These are phyloP conservation scores for Colletotrichum graminicola DNA, from an alignment of 2,329 filamentous ascomycete species.

Conservation along the genomic window DNA sequence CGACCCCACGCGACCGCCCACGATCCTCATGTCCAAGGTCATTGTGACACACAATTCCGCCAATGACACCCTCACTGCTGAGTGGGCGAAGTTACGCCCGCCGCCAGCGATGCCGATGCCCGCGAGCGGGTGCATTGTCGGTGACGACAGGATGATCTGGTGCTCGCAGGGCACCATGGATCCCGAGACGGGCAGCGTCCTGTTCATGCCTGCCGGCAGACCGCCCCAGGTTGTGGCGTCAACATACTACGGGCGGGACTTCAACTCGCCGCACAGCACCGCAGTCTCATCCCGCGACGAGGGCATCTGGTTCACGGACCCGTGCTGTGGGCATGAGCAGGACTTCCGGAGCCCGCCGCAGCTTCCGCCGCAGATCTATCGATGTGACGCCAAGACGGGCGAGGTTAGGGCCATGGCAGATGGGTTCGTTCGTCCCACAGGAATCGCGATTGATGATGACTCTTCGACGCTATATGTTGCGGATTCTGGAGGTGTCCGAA, in stretches of 20 bases:
- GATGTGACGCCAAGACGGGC: conserved; percentile 55
- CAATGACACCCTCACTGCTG: conserved; percentile 49
- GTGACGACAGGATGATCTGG: conserved; percentile 56
- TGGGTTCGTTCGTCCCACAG: conserved; percentile 58
- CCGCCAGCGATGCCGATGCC: conserved; percentile 60
- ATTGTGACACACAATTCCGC: conserved; percentile 47
- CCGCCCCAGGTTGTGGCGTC: conserved; percentile 54
- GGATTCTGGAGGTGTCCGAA: conserved; percentile 49
- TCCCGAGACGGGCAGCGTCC: conserved; percentile 34
- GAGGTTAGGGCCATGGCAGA: conserved; percentile 62
- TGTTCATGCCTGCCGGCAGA: conserved; percentile 36
- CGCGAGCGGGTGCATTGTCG: conserved; percentile 54
- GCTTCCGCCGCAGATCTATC: conserved; percentile 62
- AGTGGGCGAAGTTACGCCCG: conserved; percentile 58
- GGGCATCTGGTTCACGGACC: conserved; percentile 64
- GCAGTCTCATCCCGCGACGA: conserved; percentile 52
- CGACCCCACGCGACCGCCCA: conserved; percentile 53
- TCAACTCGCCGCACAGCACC: conserved; percentile 62
- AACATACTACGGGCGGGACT: conserved; percentile 58
- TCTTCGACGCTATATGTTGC: conserved; percentile 58
- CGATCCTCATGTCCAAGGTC: conserved; percentile 60
- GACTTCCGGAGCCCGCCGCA: conserved; percentile 58
- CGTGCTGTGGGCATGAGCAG: conserved; percentile 57
- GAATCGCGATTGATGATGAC: conserved; percentile 55
- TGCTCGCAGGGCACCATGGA: conserved; percentile 55